Evolutionary conservation across 208 protist genomes (phyloP).

Genomic region (Crithidia bombi): DNA sequence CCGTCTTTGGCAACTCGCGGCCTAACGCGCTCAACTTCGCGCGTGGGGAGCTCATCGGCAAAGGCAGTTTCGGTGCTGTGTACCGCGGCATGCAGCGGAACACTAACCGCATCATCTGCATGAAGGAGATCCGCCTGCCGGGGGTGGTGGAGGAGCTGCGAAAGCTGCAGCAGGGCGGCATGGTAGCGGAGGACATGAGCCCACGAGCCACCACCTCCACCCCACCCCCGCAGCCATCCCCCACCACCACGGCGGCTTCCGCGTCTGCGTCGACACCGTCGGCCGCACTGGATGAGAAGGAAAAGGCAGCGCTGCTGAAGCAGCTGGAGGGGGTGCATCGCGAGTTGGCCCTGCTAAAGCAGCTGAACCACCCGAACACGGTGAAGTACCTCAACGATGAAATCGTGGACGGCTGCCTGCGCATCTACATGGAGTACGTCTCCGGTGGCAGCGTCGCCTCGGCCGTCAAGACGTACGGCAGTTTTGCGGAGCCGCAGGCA

Average conservation of each 20-base stretch:
- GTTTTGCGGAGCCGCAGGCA: slow-evolving; percentile 78
- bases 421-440: slow-evolving; percentile 95
- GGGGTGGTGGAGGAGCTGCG: slow-evolving; percentile 17
- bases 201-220: neutral
- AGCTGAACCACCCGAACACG: slow-evolving; percentile 92
- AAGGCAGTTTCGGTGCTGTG: slow-evolving; percentile 87
- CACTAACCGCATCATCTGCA: slow-evolving; percentile 89
- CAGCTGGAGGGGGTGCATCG: slow-evolving; percentile 46
- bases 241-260: neutral
- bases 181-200: neutral
- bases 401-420: slow-evolving; percentile 63
- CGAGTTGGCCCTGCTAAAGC: slow-evolving; percentile 81
- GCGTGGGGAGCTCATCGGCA: slow-evolving; percentile 79
- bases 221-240: neutral
- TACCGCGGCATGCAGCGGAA: slow-evolving; percentile 87
- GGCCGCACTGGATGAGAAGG: neutral
- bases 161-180: slow-evolving; percentile 4
- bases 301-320: slow-evolving; percentile 19
- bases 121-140: slow-evolving; percentile 82
- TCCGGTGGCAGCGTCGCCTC: slow-evolving; percentile 88
- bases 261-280: neutral
- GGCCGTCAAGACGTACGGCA: slow-evolving; percentile 76
- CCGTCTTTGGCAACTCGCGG: slow-evolving; percentile 4
- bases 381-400: slow-evolving; percentile 88
- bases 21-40: slow-evolving; percentile 56